A percentile compares a stretch with the other conserved stretches of the same genome.
These are phyloP conservation scores for Oryza rufipogon DNA, from an alignment of 176 grass and related monocot species.

Conservation along the genomic window DNA sequence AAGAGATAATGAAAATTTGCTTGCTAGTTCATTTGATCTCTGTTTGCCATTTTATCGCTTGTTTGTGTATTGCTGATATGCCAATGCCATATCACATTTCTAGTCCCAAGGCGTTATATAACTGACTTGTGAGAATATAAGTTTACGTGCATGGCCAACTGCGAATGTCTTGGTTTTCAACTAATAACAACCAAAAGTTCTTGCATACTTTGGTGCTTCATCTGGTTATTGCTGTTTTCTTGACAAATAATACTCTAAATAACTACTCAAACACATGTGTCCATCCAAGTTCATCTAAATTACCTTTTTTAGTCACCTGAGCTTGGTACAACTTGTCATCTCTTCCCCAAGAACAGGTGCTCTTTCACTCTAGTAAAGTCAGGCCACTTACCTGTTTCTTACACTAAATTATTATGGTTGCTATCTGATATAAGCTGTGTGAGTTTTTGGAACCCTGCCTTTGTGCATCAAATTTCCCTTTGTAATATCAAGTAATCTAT, in stretches of 20 bases:
- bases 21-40: background rate
- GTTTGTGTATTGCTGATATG: background rate
- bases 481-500: slow-evolving; percentile 8
- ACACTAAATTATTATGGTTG: background rate
- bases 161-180: background rate
- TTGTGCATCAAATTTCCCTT: background rate
- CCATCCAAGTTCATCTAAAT: slow-evolving; percentile 1
- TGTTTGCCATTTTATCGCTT: background rate
- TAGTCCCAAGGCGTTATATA: background rate
- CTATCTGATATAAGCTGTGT: background rate
- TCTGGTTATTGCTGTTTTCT: background rate
- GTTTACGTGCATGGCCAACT: background rate
- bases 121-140: background rate
- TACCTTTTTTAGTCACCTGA: background rate
- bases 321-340: background rate
- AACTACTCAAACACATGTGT: background rate
- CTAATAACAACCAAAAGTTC: background rate
- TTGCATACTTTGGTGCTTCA: background rate
- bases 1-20: background rate
- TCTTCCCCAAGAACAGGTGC: background rate
- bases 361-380: background rate
- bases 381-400: background rate
- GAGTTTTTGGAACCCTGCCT: background rate
- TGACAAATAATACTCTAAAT: background rate
- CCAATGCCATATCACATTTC: background rate